A percentile compares a stretch with the other conserved stretches of the same genome.
These are phyloP conservation scores for Auxenochlorella protothecoides DNA, from an alignment of 139 green algal species.

Conservation along the genomic window DNA sequence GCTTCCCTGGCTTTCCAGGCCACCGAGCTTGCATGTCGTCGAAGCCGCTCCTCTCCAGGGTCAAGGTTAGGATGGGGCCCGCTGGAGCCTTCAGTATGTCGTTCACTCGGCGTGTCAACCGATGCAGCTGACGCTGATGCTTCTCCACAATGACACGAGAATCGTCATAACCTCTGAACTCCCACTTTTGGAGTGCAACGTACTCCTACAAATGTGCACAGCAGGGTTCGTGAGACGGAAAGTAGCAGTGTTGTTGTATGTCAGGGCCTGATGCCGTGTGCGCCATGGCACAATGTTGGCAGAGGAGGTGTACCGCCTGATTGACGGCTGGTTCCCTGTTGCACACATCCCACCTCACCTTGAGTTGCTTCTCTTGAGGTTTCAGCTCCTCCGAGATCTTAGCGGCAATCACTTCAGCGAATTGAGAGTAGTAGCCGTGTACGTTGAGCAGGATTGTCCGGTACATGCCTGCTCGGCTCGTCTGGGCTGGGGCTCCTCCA, in stretches of 20 bases:
- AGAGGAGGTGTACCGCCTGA: too few relatives aligned
- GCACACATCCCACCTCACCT: slow-evolving; percentile 7
- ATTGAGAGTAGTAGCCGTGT: slow-evolving; percentile 77
- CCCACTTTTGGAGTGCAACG: slow-evolving; percentile 90
- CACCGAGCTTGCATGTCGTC: too few relatives aligned
- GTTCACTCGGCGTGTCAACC: slow-evolving; percentile 20
- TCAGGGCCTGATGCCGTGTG: too few relatives aligned
- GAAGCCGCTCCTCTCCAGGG: too few relatives aligned
- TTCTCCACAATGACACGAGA: slow-evolving; percentile 70
- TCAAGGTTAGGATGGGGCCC: not conserved
- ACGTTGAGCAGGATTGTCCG: slow-evolving; percentile 54
- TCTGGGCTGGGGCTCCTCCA: too few relatives aligned
- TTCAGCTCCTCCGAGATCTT: slow-evolving; percentile 41
- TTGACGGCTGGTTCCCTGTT: too few relatives aligned
- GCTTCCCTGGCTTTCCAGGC: too few relatives aligned
- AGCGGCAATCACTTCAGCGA: slow-evolving; percentile 37
- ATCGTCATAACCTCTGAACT: slow-evolving; percentile 89
- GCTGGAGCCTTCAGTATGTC: slow-evolving; percentile 26
- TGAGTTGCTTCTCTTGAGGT: slow-evolving; percentile 73
- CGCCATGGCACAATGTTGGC: too few relatives aligned
- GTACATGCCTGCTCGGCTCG: too few relatives aligned
- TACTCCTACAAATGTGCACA: slow-evolving; percentile 53
- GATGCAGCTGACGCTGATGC: slow-evolving; percentile 79
- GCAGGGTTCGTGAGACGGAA: too few relatives aligned
- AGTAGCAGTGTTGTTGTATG: too few relatives aligned